A percentile compares a stretch with the other conserved stretches of the same genome.
Conservation (phyloP, 2,329 filamentous ascomycete genomes). For the Alternaria sp. region DNA sequence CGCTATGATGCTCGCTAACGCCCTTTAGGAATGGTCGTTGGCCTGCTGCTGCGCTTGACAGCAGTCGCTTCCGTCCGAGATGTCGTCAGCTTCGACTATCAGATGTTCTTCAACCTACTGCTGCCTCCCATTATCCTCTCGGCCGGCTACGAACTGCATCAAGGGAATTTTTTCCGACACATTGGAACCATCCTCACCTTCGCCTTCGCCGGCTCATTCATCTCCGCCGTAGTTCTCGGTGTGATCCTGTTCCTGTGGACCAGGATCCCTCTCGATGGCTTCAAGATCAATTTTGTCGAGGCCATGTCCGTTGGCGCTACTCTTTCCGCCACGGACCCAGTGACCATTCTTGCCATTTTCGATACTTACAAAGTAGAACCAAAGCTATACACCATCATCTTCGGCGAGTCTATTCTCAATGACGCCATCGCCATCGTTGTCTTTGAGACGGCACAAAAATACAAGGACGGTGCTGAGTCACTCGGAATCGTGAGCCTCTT, state of each 20-base stretch:
- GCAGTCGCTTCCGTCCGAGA: constrained; percentile 85
- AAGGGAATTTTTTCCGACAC: constrained; percentile 98
- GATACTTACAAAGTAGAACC: constrained; percentile 99
- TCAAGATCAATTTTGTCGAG: constrained; percentile 90
- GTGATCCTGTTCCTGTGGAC: constrained; percentile 90
- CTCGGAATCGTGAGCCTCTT: constrained; percentile 84
- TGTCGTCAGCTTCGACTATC: constrained; percentile 95
- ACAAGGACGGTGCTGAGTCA: constrained; percentile 74
- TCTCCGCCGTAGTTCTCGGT: constrained; percentile 94
- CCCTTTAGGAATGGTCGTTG: constrained; percentile 86
- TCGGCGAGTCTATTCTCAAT: constrained; percentile 97
- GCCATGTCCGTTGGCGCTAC: constrained; percentile 97
- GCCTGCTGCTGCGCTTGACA: constrained; percentile 82
- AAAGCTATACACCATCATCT: constrained; percentile 98
- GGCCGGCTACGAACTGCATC: constrained; percentile 95
- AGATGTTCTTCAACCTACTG: constrained; percentile 99
- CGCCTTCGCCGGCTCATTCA: constrained; percentile 95
- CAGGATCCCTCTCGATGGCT: constrained; percentile 81
- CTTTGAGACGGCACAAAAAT: constrained; percentile 96
- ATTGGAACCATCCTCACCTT: constrained; percentile 98
- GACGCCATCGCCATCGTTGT: constrained; percentile 98
- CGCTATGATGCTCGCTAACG: constrained; percentile 37
- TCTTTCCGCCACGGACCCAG: constrained; percentile 93
- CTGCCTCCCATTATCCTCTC: constrained; percentile 98
- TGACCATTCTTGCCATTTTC: constrained; percentile 98